Conservation (phyloP, 176 grass and related monocot genomes). For the Aegilops tauschii region DNA sequence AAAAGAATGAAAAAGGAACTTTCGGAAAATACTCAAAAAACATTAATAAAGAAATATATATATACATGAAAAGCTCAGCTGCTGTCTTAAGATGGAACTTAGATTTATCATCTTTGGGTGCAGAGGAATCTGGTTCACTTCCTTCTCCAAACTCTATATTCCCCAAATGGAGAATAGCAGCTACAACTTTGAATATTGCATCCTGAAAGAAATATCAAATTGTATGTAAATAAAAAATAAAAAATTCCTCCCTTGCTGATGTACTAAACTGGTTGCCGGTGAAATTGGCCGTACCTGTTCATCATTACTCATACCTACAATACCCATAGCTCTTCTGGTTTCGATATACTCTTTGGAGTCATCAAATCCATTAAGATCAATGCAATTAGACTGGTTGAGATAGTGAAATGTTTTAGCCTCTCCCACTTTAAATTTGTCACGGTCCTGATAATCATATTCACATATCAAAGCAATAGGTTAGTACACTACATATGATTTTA, state of each 20-base stretch:
- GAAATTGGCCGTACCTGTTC: conserved; percentile 67
- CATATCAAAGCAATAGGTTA: conserved; percentile 4
- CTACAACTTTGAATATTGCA: conserved; percentile 91
- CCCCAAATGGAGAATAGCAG: conserved; percentile 96
- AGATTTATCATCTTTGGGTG: conserved; percentile 86
- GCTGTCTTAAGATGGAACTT: conserved; percentile 84
- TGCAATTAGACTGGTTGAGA: conserved; percentile 94
- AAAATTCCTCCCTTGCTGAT: background rate
- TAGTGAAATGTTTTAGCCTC: conserved; percentile 82
- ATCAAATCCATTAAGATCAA: conserved; percentile 78
- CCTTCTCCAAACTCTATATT: conserved; percentile 90
- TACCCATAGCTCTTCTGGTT: conserved; percentile 85
- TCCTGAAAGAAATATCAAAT: conserved; percentile 45
- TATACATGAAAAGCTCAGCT: conserved; percentile 97
- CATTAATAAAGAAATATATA: background rate
- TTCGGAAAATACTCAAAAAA: conserved; percentile 9
- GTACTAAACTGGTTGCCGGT: background rate
- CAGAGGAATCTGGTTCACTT: conserved; percentile 76
- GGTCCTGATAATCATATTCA: conserved; percentile 46
- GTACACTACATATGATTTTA: conserved; percentile 6
- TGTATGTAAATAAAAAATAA: background rate
- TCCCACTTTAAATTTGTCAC: conserved; percentile 72
- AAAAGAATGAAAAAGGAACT: conserved; percentile 6
- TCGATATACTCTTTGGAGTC: conserved; percentile 77
- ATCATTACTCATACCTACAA: conserved; percentile 76